These are phyloP conservation scores for Trypanosoma brucei DNA, from an alignment of 208 protist genomes.

Conservation along the genomic window DNA sequence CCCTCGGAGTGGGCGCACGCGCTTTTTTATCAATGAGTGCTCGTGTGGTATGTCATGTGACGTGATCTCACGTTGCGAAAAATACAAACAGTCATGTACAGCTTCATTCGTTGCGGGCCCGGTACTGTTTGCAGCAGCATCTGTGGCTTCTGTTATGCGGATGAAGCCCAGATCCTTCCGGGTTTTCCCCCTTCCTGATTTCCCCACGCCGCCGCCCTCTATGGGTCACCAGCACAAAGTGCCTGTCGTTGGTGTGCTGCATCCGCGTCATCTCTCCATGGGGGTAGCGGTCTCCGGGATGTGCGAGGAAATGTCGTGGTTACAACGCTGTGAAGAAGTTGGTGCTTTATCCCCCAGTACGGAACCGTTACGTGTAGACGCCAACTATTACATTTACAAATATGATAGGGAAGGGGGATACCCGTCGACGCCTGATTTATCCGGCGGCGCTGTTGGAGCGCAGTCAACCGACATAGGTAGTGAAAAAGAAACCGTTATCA, in stretches of 20 bases:
- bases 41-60: conserved; percentile 79
- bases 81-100: conserved; percentile 33
- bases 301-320: conserved; percentile 10
- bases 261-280: conserved; percentile 4
- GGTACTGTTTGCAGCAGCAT: conserved; percentile 52
- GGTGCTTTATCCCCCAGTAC: conserved; percentile 2
- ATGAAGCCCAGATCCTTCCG: conserved; percentile 51
- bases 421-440: not conserved
- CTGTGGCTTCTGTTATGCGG: conserved; percentile 41
- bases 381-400: conserved; percentile 25
- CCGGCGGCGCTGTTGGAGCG: not conserved
- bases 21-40: conserved; percentile 84
- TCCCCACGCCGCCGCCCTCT: conserved; percentile 18
- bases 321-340: not conserved
- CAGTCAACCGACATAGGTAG: not conserved
- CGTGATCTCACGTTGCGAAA: conserved; percentile 60
- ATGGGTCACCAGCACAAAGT: not conserved
- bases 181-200: conserved; percentile 33
- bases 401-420: not conserved
- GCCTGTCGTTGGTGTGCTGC: conserved; percentile 3
- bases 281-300: conserved; percentile 16
- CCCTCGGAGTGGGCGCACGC: conserved; percentile 39
- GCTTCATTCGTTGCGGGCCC: conserved; percentile 38
- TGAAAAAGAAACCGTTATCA: not conserved
- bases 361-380: conserved; percentile 16